A percentile compares a stretch with the other conserved stretches of the same genome.
Conservation (phyloP, 2,329 filamentous ascomycete genomes). For the Incumbomyces lentus region DNA sequence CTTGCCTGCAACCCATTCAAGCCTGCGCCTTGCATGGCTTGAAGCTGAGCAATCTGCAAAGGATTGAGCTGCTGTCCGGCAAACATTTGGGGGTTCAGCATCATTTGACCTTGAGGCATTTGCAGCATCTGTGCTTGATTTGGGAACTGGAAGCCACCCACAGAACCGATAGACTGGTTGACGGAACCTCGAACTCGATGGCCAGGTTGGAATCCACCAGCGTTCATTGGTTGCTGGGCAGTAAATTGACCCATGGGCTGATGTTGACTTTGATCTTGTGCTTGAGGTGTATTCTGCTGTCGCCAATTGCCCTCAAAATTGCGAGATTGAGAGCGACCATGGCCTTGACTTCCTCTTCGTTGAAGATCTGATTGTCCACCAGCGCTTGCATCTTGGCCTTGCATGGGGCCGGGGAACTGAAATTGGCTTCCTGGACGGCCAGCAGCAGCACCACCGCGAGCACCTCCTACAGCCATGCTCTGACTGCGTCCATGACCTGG, state of each 20-base stretch:
- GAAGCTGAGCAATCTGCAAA: constrained; percentile 78
- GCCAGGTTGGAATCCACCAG: constrained; percentile 75
- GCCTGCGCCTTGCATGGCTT: constrained; percentile 81
- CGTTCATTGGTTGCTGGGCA: constrained; percentile 61
- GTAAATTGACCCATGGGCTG: constrained; percentile 51
- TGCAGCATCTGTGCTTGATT: constrained; percentile 80
- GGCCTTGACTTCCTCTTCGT: constrained; percentile 61
- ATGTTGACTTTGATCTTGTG: constrained; percentile 35
- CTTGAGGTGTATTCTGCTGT: constrained; percentile 52
- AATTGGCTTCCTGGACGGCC: constrained; percentile 57
- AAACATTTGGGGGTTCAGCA: constrained; percentile 70
- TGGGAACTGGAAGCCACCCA: constrained; percentile 82
- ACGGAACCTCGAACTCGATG: constrained; percentile 80
- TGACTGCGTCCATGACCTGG: constrained; percentile 47
- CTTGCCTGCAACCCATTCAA: constrained; percentile 56
- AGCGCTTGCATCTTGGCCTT: constrained; percentile 42
- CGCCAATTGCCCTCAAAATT: constrained; percentile 99
- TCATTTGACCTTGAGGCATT: constrained; percentile 70
- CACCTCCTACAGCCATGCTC: constrained; percentile 47
- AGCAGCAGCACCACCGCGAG: constrained; percentile 51
- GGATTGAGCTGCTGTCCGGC: constrained; percentile 76
- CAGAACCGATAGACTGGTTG: constrained; percentile 70
- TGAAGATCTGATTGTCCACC: constrained; percentile 51
- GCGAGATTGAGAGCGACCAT: constrained; percentile 71
- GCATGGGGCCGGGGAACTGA: constrained; percentile 51